phyloP scores from a whole-genome alignment of 495 filamentous ascomycete species.

The Trichoderma asperelloides region DNA sequence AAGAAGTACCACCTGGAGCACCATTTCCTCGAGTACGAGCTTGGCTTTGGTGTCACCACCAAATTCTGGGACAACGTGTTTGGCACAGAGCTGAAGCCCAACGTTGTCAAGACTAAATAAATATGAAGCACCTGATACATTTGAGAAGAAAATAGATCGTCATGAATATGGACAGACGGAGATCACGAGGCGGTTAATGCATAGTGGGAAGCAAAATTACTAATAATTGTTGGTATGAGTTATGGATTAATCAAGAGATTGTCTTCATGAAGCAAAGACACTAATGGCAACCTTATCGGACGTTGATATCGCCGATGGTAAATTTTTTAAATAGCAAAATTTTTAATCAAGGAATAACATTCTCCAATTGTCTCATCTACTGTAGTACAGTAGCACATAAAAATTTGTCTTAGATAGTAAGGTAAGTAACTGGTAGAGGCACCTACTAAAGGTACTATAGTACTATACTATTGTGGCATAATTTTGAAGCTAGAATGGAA shows the following conservation, averaged over 20 bases:
- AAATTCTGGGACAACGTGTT: conserved; percentile 94
- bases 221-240: not conserved
- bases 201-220: not conserved
- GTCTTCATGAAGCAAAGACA: not conserved
- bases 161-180: not conserved
- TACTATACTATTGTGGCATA: too few species aligned
- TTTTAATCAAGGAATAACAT: not conserved
- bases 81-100: conserved; percentile 63
- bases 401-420: too few species aligned
- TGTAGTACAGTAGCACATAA: too few species aligned
- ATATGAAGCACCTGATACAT: not conserved
- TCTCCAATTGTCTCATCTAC: not conserved
- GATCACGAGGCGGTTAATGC: not conserved
- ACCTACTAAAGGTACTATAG: too few species aligned
- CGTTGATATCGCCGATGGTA: not conserved
- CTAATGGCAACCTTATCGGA: not conserved
- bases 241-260: not conserved
- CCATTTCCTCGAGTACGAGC: conserved; percentile 93
- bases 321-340: not conserved
- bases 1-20: conserved; percentile 97
- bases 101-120: conserved; percentile 50
- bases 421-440: too few species aligned
- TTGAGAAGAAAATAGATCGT: not conserved
- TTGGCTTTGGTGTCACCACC: conserved; percentile 98
- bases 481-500: not conserved